These are phyloP conservation scores for Sphagnum tenellum DNA, from an alignment of 225 moss, liverwort and hornwort genomes.

Conservation along the genomic window DNA sequence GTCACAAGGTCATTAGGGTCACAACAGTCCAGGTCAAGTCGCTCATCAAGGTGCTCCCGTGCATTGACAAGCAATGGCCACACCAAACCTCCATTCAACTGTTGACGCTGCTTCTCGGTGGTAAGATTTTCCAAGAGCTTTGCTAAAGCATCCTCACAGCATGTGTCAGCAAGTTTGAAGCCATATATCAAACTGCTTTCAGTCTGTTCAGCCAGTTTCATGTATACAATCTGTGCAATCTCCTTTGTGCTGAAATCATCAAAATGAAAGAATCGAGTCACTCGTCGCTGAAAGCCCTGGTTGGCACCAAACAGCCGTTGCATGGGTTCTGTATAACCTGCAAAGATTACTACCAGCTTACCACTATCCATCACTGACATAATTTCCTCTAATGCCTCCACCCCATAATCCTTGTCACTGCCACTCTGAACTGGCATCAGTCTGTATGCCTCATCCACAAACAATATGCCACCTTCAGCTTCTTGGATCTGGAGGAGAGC, in stretches of 20 bases:
- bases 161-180: conserved; percentile 13
- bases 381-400: conserved; percentile 21
- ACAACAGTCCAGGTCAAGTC: conserved; percentile 25
- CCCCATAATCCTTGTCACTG: conserved; percentile 14
- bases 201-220: conserved; percentile 9
- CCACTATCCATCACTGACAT: conserved; percentile 22
- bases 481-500: conserved; percentile 14
- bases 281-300: conserved; percentile 19
- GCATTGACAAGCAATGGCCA: conserved; percentile 33
- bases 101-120: conserved; percentile 18
- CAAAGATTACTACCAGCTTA: conserved; percentile 20
- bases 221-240: conserved; percentile 18
- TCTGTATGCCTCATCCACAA: conserved; percentile 27
- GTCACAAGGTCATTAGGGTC: conserved; percentile 21
- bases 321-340: conserved; percentile 21
- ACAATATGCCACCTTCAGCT: conserved; percentile 21
- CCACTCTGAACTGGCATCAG: conserved; percentile 13
- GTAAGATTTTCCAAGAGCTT: conserved; percentile 13
- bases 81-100: conserved; percentile 33
- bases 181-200: conserved; percentile 14
- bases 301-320: conserved; percentile 16
- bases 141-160: conserved; percentile 18
- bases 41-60: conserved; percentile 16
- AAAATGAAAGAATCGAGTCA: conserved; percentile 15
- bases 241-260: conserved; percentile 14